Percentiles rank a stretch among this genome's conserved stretches.
Conservation (phyloP, 1,284 basidiomycete species). For the Mycena sp. region DNA sequence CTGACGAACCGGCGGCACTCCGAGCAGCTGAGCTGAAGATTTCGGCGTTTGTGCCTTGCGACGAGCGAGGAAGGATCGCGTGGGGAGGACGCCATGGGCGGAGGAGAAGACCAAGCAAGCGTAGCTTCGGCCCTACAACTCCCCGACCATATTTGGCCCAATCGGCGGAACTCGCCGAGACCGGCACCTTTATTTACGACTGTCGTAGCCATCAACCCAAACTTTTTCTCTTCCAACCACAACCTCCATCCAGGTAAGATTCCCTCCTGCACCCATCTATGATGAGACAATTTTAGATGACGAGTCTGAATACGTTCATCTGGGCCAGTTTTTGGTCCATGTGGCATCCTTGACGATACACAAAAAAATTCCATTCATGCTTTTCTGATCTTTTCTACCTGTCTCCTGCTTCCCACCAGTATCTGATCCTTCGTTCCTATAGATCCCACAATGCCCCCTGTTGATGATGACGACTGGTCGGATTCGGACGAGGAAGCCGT, state of each 20-base stretch:
- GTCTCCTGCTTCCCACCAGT: slow-evolving; percentile 35
- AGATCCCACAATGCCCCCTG: slow-evolving; percentile 47
- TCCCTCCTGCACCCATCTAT: slow-evolving; percentile 33
- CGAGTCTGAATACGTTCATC: slow-evolving; percentile 78
- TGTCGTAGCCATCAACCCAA: neutral
- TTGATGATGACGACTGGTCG: slow-evolving; percentile 73
- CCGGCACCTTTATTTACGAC: neutral
- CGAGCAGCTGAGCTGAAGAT: slow-evolving; percentile 56
- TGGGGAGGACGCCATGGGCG: slow-evolving; percentile 44
- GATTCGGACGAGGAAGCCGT: slow-evolving; percentile 76
- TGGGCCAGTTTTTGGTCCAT: slow-evolving; percentile 69
- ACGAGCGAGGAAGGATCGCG: slow-evolving; percentile 38
- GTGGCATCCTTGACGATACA: slow-evolving; percentile 71
- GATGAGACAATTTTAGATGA: slow-evolving; percentile 86
- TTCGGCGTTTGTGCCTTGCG: slow-evolving; percentile 56
- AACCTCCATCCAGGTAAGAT: slow-evolving; percentile 31
- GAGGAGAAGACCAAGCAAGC: slow-evolving; percentile 35
- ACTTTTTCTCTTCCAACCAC: slow-evolving; percentile 14
- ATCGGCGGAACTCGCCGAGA: too few species aligned
- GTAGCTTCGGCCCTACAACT: slow-evolving; percentile 14
- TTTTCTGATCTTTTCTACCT: slow-evolving; percentile 69
- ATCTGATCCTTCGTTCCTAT: slow-evolving; percentile 34
- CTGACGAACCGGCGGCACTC: slow-evolving; percentile 66
- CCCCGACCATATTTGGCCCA: neutral
- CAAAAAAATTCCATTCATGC: slow-evolving; percentile 88